Conservation (phyloP, 495 filamentous ascomycete species). For the Cercophora samala region DNA sequence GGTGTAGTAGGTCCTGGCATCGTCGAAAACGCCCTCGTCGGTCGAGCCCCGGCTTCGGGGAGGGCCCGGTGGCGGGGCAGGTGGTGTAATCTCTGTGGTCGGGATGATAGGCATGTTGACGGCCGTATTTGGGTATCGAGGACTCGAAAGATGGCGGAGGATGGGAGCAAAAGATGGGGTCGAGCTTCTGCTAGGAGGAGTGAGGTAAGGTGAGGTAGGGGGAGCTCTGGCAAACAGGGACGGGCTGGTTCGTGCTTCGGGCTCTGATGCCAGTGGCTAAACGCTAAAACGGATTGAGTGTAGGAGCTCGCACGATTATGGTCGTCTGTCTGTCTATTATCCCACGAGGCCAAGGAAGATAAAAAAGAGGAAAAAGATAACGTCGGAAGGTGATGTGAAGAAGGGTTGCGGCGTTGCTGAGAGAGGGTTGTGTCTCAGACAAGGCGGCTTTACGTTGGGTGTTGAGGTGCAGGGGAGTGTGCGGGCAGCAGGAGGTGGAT, state of each 20-base stretch:
- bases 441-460: conserved; percentile 10
- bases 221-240: not conserved
- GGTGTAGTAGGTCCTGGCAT: conserved; percentile 50
- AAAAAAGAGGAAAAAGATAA: not conserved
- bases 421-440: conserved; percentile 15
- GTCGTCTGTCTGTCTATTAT: not conserved
- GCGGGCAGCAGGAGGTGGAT: not conserved
- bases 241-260: not conserved
- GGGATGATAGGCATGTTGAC: conserved; percentile 20
- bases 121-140: not conserved
- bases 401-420: conserved; percentile 14
- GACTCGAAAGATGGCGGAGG: not conserved
- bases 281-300: not conserved
- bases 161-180: not conserved
- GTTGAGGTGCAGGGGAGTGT: conserved; percentile 14
- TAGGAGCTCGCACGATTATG: not conserved
- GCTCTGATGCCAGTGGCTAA: not conserved
- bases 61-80: conserved; percentile 7
- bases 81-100: conserved; percentile 12
- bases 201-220: not conserved
- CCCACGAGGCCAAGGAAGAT: not conserved
- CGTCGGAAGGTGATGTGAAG: conserved; percentile 1
- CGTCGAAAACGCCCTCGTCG: conserved; percentile 46
- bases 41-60: conserved; percentile 23
- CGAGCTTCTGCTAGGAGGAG: not conserved